Base-by-base conservation (phyloP, 2,329 filamentous ascomycete species). In the Zelopaecilomyces penicillatus region DNA sequence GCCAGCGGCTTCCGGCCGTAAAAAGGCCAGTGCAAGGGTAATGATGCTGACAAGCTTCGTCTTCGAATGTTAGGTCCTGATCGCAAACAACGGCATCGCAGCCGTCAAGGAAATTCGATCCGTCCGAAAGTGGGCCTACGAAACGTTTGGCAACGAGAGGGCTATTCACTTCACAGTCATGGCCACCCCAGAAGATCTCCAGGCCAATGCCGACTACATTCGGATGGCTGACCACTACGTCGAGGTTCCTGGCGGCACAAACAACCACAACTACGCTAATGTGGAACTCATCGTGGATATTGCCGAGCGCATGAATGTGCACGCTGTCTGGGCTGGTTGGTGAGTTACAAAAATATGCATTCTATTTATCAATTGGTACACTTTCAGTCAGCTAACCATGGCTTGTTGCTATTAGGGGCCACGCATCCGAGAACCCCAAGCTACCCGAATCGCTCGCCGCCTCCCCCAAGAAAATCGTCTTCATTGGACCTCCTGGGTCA, bases 241-340 rank as follows among this genome's bases (percentile, higher is more conserved):
- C 57, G 93, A 98, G 72, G 91, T 98, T 50, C 93, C 93, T 31
- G 93, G 93, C 62, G 93, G 93, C 63, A 98, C 93, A 51, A 98
- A 98, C 75, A 98, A 98, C 78, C 95, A 98, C 83, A 98, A 98
- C 71, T 98, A 98, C 70, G 93, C 93, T 71, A 98, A 98, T 65
- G 93, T 98, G 49, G 93, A 98, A 73, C 77, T 98, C 64, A 98
- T 98, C 67, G 93, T 98, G 54, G 93, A 98, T 73, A 82, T 98
- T 64, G 93, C 93, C 28, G 93, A 98, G 76, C 88, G 93, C 51
- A 97, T 96, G 89, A 82, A 91, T 58, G 93, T 98, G 49, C 93
- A 98, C 62, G 93, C 93, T 48, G 93, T 98, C 11, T 98, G 93
- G 93, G 93, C 93, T 57, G 93, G 93, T 76, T 98, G 93, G 90